Conservation (phyloP, 805 yeast species). For the Jamesozyma gamospora region DNA sequence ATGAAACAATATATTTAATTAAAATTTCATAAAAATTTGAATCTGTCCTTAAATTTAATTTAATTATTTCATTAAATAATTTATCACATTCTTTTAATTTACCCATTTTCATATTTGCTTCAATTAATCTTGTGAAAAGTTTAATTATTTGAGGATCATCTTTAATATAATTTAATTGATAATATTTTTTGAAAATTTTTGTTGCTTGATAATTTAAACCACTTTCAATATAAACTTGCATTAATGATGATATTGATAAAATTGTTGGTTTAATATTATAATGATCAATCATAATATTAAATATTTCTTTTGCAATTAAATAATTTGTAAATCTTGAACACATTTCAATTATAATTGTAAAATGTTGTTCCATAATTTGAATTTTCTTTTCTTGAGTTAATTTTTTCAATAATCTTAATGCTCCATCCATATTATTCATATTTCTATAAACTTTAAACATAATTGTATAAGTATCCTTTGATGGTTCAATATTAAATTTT, state of each 20-base stretch:
- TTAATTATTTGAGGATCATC: slow-evolving; percentile 5
- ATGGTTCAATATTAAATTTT: slow-evolving; percentile 21
- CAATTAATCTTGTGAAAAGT: slow-evolving; percentile 18
- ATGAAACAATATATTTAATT: slow-evolving; percentile 11
- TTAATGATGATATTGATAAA: slow-evolving; percentile 17
- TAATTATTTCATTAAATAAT: slow-evolving; percentile 9
- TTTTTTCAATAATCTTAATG: slow-evolving; percentile 22
- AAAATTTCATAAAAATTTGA: slow-evolving; percentile 19
- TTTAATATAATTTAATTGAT: neutral
- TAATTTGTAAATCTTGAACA: slow-evolving; percentile 21
- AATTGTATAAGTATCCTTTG: slow-evolving; percentile 18
- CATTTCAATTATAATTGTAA: slow-evolving; percentile 18
- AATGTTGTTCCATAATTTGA: slow-evolving; percentile 19
- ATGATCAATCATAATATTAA: slow-evolving; percentile 22
- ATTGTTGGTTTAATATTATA: slow-evolving; percentile 24
- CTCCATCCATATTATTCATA: slow-evolving; percentile 22
- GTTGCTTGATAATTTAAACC: slow-evolving; percentile 14
- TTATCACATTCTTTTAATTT: slow-evolving; percentile 12
- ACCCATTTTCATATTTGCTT: slow-evolving; percentile 14
- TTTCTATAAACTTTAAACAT: slow-evolving; percentile 23
- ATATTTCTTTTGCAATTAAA: slow-evolving; percentile 24
- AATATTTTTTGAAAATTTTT: slow-evolving; percentile 15
- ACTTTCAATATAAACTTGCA: slow-evolving; percentile 22
- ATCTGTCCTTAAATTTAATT: slow-evolving; percentile 7
- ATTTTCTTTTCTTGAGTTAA: slow-evolving; percentile 17